Percentiles rank a stretch among this genome's conserved stretches.
Evolutionary conservation across 2,329 filamentous ascomycete species (phyloP).

Genomic region (Exophiala mesophila): DNA sequence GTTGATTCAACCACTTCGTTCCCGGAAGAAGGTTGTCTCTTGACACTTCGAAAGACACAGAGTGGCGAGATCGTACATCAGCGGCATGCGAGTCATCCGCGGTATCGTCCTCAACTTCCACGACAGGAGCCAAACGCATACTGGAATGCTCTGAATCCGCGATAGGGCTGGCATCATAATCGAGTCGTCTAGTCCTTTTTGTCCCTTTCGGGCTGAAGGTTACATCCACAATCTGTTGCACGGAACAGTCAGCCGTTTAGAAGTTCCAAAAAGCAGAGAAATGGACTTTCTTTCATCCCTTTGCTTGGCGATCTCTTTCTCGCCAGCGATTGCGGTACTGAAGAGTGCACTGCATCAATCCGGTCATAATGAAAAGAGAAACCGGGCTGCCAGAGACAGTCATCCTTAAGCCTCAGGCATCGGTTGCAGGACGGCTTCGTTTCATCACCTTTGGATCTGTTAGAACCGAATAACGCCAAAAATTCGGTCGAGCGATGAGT

Average conservation of each 20-base stretch:
- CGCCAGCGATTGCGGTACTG: conserved; percentile 1
- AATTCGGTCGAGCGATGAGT: no score
- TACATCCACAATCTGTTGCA: conserved; percentile 4
- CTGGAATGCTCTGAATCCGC: neutral
- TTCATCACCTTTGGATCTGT: conserved; percentile 4
- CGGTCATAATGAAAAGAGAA: conserved; percentile 1
- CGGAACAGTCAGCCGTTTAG: neutral
- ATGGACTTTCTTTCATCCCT: neutral
- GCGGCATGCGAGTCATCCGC: neutral
- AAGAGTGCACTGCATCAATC: conserved; percentile 4
- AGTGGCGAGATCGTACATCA: neutral
- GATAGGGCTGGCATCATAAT: neutral
- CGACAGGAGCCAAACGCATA: no score
- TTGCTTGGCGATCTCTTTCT: neutral
- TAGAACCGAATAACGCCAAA: no score
- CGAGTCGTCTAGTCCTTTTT: neutral
- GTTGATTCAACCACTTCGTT: no score
- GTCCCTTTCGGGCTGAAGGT: conserved; percentile 1
- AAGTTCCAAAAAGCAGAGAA: neutral
- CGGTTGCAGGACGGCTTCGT: conserved; percentile 1
- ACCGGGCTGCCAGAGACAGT: conserved; percentile 3
- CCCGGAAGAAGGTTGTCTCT: neutral
- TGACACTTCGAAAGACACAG: no score
- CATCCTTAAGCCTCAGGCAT: neutral
- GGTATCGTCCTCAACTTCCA: neutral